Evolutionary conservation across 164 flowering plant species (phyloP).

Genomic region (Stephania yunnanensis): DNA sequence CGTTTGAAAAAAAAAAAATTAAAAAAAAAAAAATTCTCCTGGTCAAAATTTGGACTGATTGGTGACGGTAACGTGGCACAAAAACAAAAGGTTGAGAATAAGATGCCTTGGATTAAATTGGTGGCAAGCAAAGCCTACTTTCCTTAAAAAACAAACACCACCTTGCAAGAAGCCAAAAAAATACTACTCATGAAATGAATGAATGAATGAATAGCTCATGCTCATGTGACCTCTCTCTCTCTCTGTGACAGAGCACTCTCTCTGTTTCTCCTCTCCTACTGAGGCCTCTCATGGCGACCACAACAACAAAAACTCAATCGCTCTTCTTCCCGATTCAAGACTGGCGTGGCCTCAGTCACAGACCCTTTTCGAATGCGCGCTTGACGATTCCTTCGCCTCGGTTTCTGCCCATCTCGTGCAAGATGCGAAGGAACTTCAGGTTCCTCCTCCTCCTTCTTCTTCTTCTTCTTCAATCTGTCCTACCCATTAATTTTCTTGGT

Average conservation of each 20-base stretch:
- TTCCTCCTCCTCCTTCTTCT: constrained; percentile 5
- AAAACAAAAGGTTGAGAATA: background rate
- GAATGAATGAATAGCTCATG: constrained; percentile 13
- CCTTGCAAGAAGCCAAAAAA: background rate
- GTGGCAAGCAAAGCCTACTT: background rate
- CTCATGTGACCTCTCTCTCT: constrained; percentile 7
- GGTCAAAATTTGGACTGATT: background rate
- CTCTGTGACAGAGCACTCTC: background rate
- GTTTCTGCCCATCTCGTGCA: constrained; percentile 37
- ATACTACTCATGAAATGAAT: background rate
- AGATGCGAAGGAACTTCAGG: constrained; percentile 56
- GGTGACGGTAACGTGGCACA: background rate
- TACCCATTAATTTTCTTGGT: background rate
- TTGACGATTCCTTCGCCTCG: constrained; percentile 26
- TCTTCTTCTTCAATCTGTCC: background rate
- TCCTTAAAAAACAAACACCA: background rate
- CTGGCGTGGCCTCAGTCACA: constrained; percentile 20
- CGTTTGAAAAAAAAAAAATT: background rate
- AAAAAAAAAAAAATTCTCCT: background rate
- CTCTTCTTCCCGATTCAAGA: constrained; percentile 32
- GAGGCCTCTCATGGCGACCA: constrained; percentile 33
- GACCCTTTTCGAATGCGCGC: constrained; percentile 17
- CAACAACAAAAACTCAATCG: constrained; percentile 29
- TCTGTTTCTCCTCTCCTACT: too few species aligned
- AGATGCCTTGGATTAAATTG: background rate